Percentiles rank a stretch among this genome's conserved stretches.
phyloP scores from a whole-genome alignment of 768 basidiomycete genomes.

The Leccinum barrowsii region DNA sequence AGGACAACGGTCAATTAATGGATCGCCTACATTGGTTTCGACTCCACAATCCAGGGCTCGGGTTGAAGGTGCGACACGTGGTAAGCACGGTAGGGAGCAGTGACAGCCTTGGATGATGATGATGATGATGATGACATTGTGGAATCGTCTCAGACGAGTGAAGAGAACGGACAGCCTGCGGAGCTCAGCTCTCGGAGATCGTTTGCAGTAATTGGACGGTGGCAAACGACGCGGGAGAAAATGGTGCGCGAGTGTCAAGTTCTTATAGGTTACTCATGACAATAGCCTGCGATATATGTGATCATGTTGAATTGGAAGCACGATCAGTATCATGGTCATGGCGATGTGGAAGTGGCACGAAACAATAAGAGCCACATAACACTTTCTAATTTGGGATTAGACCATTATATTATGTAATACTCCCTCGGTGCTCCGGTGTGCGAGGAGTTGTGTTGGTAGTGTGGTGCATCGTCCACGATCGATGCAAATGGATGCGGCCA shows the following conservation, averaged over 20 bases:
- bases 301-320: neutral
- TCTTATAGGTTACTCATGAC: constrained; percentile 22
- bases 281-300: constrained; percentile 4
- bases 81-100: constrained; percentile 12
- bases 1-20: neutral
- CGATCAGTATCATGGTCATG: constrained; percentile 2
- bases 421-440: neutral
- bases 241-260: neutral
- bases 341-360: neutral
- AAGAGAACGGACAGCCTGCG: constrained; percentile 24
- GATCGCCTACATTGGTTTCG: constrained; percentile 21
- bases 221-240: neutral
- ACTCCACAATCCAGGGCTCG: constrained; percentile 27
- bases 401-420: constrained; percentile 1
- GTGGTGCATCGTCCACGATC: too few relatives aligned
- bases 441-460: too few relatives aligned
- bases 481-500: too few relatives aligned
- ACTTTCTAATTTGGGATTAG: constrained; percentile 16
- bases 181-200: constrained; percentile 21
- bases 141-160: constrained; percentile 24
- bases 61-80: constrained; percentile 7
- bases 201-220: constrained; percentile 5
- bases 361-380: constrained; percentile 23
- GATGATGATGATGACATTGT: constrained; percentile 9
- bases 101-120: constrained; percentile 4